Evolutionary conservation across 805 yeast species (phyloP), one percentile per base, ranked within the genome.

Genomic region (Saturnispora galanensis): DNA sequence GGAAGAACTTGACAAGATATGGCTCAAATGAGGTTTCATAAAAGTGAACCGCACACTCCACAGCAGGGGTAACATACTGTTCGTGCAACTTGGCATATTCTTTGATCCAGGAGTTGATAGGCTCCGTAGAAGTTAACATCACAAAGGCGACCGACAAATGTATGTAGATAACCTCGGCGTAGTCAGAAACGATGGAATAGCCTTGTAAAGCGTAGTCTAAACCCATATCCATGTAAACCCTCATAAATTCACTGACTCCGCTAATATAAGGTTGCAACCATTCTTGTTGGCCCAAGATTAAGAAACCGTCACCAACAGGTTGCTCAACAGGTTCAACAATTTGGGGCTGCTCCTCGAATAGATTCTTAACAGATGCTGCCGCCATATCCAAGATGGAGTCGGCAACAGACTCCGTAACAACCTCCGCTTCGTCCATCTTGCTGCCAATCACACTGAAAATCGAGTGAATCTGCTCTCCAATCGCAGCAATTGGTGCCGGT

Each of bases 131-230:
- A 10, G 50, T 15, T n/a, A 50, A 16, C 12, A 50, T 41, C 10
- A 49, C 46, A 6, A 48, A 44, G 15, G 47, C 42, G 26, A 53
- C 12, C 13, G 53, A 33, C 12, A 49, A 35, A 29, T 41, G 26
- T 6, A 38, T 36, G 21, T 41, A 46, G 9, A 38, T 34, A 2
- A 41, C 26, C 17, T 49, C 50, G 9, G 36, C 32, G n/a, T 26
- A 12, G 5, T 15, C 7, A 4, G 37, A 17, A 10, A 31, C 31
- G 12, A n/a, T 18, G 3, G 32, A 38, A 13, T 38, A 29, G n/a
- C 13, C 21, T 16, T 33, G 33, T 10, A 12, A 16, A 15, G 33
- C 9, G 17, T 16, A 21, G 2, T 30, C n/a, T 8, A 10, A 8
- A 10, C 17, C 29, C 12, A 34, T 13, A 16, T 30, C 39, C 11